Evolutionary conservation across 1,284 basidiomycete genomes (phyloP), one percentile per base, ranked within the genome.

Genomic region (Ustilago loliicola): DNA sequence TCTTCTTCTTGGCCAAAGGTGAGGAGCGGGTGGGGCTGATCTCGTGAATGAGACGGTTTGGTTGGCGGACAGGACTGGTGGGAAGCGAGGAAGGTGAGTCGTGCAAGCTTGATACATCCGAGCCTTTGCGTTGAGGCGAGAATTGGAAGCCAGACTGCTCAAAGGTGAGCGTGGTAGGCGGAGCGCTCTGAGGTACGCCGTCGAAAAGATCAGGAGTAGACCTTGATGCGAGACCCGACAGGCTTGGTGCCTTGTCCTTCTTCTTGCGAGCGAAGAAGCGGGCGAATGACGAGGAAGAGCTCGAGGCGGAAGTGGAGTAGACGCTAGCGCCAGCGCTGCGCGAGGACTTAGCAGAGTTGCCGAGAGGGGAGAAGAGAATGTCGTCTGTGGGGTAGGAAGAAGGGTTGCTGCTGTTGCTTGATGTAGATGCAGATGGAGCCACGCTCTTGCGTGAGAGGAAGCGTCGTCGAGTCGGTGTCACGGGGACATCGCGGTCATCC

Each of bases 211-310:
- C 70, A 1, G 75, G 61, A 2, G 69, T 67, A 15, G 73, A 77
- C 19, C 63, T 70, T 21, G 71, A 66, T 1, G 70, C 72, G 13
- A 76, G 57, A 21, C 71, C 61, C 17, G 50, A 29, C n/a, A 61
- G 56, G 19, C 55, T 61, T 13, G 54, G 32, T 19, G 55, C 56
- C 61, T 77, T 82, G 66, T 80, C 72, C 55, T 79, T 79, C 66
- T 79, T 79, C 72, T 77, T 82, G 67, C 80, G 75, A 23, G 66
- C 51, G 32, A 82, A 82, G 62, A 82, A 68, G 13, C 80, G 70
- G 19, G 72, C 61, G 23, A 80, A 62, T 50, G 74, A 68, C 4
- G 74, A 79, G 3, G 66, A 55, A 53, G 51, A 53, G 51, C 48
- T 62, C 6, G 70, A 69, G 11, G 38, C 15, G 15, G 64, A 40